Evolutionary conservation across 495 filamentous ascomycete genomes (phyloP).

Genomic region (Pyrenula aspistea): DNA sequence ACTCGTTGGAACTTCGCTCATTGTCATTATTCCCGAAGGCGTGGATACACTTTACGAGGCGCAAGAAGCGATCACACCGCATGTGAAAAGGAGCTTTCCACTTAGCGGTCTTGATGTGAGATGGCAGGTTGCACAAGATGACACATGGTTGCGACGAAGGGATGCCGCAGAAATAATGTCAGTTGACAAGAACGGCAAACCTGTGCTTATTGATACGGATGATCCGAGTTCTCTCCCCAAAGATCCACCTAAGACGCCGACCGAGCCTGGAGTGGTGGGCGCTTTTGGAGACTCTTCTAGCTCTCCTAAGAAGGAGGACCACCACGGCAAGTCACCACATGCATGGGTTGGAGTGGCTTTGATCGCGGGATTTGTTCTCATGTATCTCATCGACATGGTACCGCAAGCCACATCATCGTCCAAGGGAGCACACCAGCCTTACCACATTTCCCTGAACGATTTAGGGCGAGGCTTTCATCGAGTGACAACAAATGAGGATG

Average conservation of each 20-base stretch:
- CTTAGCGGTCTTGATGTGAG: constrained; percentile 14
- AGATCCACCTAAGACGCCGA: constrained; percentile 12
- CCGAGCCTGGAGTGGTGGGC: constrained; percentile 10
- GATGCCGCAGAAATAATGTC: neutral
- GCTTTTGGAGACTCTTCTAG: constrained; percentile 21
- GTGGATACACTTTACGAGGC: constrained; percentile 80
- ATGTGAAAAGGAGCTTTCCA: constrained; percentile 18
- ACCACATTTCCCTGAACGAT: constrained; percentile 75
- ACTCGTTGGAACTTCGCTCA: constrained; percentile 84
- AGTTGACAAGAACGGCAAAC: neutral
- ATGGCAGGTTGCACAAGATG: constrained; percentile 12
- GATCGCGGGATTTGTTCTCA: constrained; percentile 82
- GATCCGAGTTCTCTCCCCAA: constrained; percentile 1
- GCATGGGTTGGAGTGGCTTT: constrained; percentile 77
- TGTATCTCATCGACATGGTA: constrained; percentile 91
- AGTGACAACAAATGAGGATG: constrained; percentile 31
- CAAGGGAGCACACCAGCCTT: constrained; percentile 38
- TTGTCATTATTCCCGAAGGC: constrained; percentile 96
- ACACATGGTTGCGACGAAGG: neutral
- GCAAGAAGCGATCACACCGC: constrained; percentile 15
- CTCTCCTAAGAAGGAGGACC: constrained; percentile 27
- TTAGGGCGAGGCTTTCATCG: constrained; percentile 44
- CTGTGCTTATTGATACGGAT: neutral
- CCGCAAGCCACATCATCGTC: constrained; percentile 54
- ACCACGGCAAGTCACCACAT: constrained; percentile 40